These are phyloP conservation scores for Saposhnikovia divaricata DNA, from an alignment of 129 eudicot species.

Conservation along the genomic window DNA sequence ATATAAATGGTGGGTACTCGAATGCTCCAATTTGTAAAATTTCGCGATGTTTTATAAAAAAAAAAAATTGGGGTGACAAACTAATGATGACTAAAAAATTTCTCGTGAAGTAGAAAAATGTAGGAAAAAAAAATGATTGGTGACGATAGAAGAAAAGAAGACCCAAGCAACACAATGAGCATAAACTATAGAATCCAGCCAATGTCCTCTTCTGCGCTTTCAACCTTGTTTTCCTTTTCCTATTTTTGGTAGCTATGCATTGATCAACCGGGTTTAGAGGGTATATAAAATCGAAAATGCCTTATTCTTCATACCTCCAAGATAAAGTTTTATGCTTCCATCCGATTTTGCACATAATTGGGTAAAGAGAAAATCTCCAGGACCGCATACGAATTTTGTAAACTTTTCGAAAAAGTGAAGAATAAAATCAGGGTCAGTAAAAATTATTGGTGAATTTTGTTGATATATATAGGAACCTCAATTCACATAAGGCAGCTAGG, in stretches of 20 bases:
- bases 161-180: too few species aligned
- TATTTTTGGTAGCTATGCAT: not conserved
- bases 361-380: not conserved
- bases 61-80: too few species aligned
- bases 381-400: not conserved
- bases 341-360: not conserved
- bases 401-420: not conserved
- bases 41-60: too few species aligned
- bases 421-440: not conserved
- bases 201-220: not conserved
- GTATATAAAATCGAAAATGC: not conserved
- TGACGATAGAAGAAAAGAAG: too few species aligned
- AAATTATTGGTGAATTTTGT: not conserved
- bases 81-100: too few species aligned
- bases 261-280: not conserved
- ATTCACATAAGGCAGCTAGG: not conserved
- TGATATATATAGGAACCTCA: not conserved
- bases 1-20: too few species aligned
- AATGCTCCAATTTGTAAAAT: too few species aligned
- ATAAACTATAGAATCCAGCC: too few species aligned
- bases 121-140: too few species aligned
- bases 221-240: not conserved
- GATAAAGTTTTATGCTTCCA: not conserved
- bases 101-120: too few species aligned
- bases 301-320: not conserved